Evolutionary conservation across 306 rosid species (phyloP), one percentile per base, ranked within the genome.

Genomic region (Sicyos edulis): DNA sequence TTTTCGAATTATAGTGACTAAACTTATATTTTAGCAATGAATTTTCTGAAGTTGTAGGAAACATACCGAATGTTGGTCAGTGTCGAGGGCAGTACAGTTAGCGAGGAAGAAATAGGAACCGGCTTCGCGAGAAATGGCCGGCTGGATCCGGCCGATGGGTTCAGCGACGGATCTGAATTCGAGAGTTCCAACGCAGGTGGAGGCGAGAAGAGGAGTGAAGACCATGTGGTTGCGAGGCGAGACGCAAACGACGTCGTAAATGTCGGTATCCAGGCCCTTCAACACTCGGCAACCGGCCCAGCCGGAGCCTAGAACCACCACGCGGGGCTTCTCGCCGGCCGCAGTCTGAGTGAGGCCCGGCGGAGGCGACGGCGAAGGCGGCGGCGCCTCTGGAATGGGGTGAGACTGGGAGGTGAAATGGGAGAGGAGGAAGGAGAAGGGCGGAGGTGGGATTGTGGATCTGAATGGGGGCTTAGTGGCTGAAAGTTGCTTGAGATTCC

Each of bases 211-310:
- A 22, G 99, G 99, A 6, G 99, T 93, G 79, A 93, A 91, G 2
- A 93, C 99, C 99, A 93, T 93, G 73, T 93, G 99, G 34, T 93
- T 93, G 50, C 99, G 85, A 47, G 97, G 99, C 7, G 99, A 91
- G n/a, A 93, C 96, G 51, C 99, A 93, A 40, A 91, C 96, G 70
- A 93, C 80, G 78, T 93, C 99, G 76, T 91, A 93, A 42, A 70
- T 51, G 37, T 55, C 13, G 9, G 99, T 79, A 69, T 93, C 95
- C 71, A 93, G 52, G 0, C 85, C 96, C 58, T 93, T 93, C 97
- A 93, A 85, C 26, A 91, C 76, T 61, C 99, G 75, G 74, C 96
- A 87, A 8, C 97, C 99, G 0, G 97, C 99, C 99, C 97, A 93
- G 4, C 99, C 99, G 1, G 99, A 15, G 0, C 99, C 97, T 72